Evolutionary conservation across 2,329 filamentous ascomycete species (phyloP).

Genomic region (Madurella mycetomatis): DNA sequence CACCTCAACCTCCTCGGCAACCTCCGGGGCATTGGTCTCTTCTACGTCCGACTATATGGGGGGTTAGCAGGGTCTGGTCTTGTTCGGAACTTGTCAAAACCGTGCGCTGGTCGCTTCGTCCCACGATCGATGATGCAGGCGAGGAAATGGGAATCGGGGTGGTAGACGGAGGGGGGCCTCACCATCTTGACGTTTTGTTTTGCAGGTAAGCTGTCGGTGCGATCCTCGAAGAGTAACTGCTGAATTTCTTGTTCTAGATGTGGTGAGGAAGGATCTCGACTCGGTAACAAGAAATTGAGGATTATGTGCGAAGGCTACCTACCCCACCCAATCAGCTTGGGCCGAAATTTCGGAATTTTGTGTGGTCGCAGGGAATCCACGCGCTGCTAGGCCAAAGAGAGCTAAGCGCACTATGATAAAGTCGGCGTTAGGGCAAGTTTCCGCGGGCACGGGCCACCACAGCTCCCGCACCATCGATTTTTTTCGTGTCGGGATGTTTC

Average conservation of each 20-base stretch:
- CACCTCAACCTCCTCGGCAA: conserved; percentile 88
- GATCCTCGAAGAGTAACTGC: conserved; percentile 60
- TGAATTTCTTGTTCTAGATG: conserved; percentile 16
- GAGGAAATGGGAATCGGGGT: background rate
- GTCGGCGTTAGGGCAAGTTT: conserved; percentile 24
- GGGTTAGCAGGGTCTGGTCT: conserved; percentile 19
- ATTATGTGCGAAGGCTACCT: conserved; percentile 22
- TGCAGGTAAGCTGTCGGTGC: conserved; percentile 52
- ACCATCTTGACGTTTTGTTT: conserved; percentile 56
- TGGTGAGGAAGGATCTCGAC: conserved; percentile 15
- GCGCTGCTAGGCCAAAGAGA: background rate
- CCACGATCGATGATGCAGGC: background rate
- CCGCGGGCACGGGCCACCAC: conserved; percentile 25
- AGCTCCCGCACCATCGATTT: conserved; percentile 12
- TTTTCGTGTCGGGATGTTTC: conserved; percentile 32
- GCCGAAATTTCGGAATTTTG: conserved; percentile 14
- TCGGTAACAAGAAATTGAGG: conserved; percentile 14
- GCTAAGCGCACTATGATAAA: conserved; percentile 1
- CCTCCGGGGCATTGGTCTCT: conserved; percentile 89
- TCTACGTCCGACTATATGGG: conserved; percentile 93
- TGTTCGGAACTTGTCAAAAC: background rate
- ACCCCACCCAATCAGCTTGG: conserved; percentile 21
- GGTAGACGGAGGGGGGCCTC: conserved; percentile 30
- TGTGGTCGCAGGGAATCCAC: conserved; percentile 8
- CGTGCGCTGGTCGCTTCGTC: background rate